A percentile compares a stretch with the other conserved stretches of the same genome.
Evolutionary conservation across 257 asterid genomes (phyloP).

Genomic region (Voacanga thouarsii): DNA sequence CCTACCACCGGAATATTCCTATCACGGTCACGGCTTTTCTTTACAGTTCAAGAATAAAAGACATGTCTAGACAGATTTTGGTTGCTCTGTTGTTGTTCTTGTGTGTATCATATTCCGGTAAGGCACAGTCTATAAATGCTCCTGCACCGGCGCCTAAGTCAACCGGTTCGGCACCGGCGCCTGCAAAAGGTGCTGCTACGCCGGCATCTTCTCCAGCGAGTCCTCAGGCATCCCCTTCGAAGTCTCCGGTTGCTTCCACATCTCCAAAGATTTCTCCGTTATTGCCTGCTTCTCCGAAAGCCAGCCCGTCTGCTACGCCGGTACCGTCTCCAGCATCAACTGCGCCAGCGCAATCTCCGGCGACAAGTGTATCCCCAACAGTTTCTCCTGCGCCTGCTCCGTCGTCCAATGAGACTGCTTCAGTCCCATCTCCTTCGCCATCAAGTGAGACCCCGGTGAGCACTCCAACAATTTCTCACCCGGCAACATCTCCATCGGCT

Average conservation of each 20-base stretch:
- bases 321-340: constrained; percentile 33
- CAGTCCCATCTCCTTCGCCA: constrained; percentile 50
- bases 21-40: not conserved
- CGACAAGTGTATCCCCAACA: constrained; percentile 17
- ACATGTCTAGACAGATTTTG: constrained; percentile 34
- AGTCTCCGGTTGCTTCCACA: constrained; percentile 47
- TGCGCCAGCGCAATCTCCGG: constrained; percentile 30
- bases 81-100: constrained; percentile 30
- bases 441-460: constrained; percentile 27
- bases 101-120: constrained; percentile 32
- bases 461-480: constrained; percentile 25
- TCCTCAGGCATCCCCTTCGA: constrained; percentile 41
- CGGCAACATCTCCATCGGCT: constrained; percentile 22
- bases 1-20: constrained; percentile 26
- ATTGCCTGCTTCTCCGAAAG: constrained; percentile 36
- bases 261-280: constrained; percentile 34
- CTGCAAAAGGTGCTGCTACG: constrained; percentile 17
- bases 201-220: constrained; percentile 35
- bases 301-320: constrained; percentile 49
- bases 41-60: not conserved
- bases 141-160: constrained; percentile 58
- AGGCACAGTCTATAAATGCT: constrained; percentile 44
- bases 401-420: constrained; percentile 34
- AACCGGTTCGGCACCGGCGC: constrained; percentile 26
- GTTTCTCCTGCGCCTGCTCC: constrained; percentile 37